Base-by-base conservation (phyloP, 192 early-diverging fungal species). In the Piromyces sp. region DNA sequence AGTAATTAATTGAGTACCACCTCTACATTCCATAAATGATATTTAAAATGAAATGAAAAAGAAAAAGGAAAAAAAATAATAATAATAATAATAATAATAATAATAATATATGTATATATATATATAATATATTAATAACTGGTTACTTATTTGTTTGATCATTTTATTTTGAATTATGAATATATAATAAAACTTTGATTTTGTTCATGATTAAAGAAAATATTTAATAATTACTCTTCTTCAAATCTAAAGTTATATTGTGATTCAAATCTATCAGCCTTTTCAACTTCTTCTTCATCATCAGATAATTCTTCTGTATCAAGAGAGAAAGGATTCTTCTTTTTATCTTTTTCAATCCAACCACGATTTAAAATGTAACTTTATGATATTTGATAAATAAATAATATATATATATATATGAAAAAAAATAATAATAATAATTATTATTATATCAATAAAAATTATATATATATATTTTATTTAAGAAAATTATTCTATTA, bases 221-320 rank as follows among this genome's bases (percentile, higher is more conserved):
- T n/a, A n/a, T n/a, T n/a, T n/a, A n/a, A n/a, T n/a, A 33, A 33
- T 86, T 88, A 89, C 83, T 89, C 91, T 85, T 98, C 96, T 87
- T 97, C 95, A 81, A 93, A 97, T 79, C 97, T 91, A 88, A 97
- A 96, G 82, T 98, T 98, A 86, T 96, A 95, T 83, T 89, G 89
- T 79, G 90, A 91, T 87, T 98, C 97, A 83, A 97, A 98, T 79
- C 93, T 88, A 37, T 97, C 95, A 3, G 91, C 91, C 26, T 88
- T 88, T 80, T 96, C 96, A 30, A 94, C 87, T n/a, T 89, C 88
- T 79, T 93, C 91, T 83, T 95, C 93, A 68, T 92, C 95, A 85
- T 89, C 91, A 79, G 91, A 90, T 78, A 83, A 82, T 0, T 86
- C 88, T 26, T 90, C 89, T 28, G 89, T 86, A 0, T 93, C 90